Percentiles rank a stretch among this genome's conserved stretches.
These are phyloP conservation scores for Pseudogymnoascus sp. DNA, from an alignment of 2,329 filamentous ascomycete genomes.

Conservation along the genomic window DNA sequence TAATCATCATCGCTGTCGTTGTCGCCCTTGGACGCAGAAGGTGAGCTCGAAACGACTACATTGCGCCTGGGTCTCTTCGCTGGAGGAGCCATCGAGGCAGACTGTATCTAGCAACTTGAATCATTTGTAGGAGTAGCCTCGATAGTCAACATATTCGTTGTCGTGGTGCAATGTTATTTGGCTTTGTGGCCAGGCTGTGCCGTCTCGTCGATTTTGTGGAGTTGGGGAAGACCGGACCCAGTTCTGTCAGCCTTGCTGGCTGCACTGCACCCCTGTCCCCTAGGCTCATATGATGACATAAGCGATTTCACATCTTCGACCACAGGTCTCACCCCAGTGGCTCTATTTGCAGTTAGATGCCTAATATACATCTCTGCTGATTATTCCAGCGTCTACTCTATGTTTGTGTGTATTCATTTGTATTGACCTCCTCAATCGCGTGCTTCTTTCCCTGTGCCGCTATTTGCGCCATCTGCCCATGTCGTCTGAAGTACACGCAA, in stretches of 20 bases:
- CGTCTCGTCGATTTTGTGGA: constrained; percentile 3
- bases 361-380: neutral
- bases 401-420: neutral
- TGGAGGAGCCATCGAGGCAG: constrained; percentile 27
- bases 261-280: neutral
- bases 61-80: constrained; percentile 45
- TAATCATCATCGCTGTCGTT: neutral
- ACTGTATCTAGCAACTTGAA: neutral
- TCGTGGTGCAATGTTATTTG: neutral
- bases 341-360: neutral
- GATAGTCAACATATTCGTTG: neutral
- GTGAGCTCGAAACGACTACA: constrained; percentile 32
- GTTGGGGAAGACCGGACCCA: neutral
- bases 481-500: neutral
- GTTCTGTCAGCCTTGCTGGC: neutral
- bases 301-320: neutral
- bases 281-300: neutral
- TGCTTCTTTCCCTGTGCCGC: neutral
- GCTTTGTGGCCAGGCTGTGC: neutral
- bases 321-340: neutral
- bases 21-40: constrained; percentile 27
- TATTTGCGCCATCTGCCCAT: neutral
- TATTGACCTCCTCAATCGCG: neutral
- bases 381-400: neutral
- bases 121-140: neutral